phyloP scores from a whole-genome alignment of 192 early-diverging fungal species.

The Pilobolus umbonatus region DNA sequence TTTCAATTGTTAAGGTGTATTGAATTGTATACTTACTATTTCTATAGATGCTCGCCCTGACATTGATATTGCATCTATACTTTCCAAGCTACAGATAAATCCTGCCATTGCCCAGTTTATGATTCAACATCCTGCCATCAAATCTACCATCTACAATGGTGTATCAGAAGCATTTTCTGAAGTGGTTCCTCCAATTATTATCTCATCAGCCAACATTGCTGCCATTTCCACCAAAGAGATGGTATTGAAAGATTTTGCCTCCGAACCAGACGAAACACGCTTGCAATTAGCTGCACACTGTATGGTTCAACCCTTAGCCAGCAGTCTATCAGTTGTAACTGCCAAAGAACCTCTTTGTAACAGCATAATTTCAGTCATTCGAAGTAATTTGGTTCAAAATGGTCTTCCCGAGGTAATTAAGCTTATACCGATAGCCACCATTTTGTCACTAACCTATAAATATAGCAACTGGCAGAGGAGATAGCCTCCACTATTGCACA shows the following conservation, averaged over 20 bases:
- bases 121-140: constrained; percentile 17
- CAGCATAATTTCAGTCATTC: constrained; percentile 68
- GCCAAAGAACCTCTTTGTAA: constrained; percentile 88
- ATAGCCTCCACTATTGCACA: constrained; percentile 77
- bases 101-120: constrained; percentile 23
- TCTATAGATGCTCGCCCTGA: constrained; percentile 8
- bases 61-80: constrained; percentile 16
- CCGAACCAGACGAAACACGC: constrained; percentile 88
- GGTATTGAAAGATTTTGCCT: constrained; percentile 92
- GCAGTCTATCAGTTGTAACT: constrained; percentile 69
- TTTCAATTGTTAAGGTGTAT: neutral
- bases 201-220: constrained; percentile 85
- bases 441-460: constrained; percentile 18
- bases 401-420: constrained; percentile 76
- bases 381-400: constrained; percentile 59
- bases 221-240: constrained; percentile 86
- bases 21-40: too few relatives aligned
- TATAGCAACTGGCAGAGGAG: constrained; percentile 75
- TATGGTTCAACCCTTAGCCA: constrained; percentile 83
- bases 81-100: constrained; percentile 18
- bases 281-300: constrained; percentile 85
- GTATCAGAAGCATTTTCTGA: constrained; percentile 67
- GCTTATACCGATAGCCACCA: constrained; percentile 28
- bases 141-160: constrained; percentile 79
- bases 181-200: constrained; percentile 75